These are phyloP conservation scores for Chaetomiaceae sp. DNA, from an alignment of 2,329 filamentous ascomycete genomes.

Conservation along the genomic window DNA sequence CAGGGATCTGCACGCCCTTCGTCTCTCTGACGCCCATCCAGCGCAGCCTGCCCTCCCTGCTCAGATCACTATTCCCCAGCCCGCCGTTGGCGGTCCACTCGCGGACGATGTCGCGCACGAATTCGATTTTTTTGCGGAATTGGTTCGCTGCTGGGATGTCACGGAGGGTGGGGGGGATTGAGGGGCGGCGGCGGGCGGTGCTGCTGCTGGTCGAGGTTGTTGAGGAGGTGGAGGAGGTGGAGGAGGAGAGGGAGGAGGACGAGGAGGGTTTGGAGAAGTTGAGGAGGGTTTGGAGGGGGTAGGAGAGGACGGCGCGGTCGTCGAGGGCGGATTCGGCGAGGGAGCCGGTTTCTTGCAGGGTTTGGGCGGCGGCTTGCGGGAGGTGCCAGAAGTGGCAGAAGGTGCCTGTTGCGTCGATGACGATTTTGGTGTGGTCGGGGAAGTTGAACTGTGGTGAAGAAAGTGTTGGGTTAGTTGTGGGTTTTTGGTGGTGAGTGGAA, in stretches of 20 bases:
- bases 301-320: slow-evolving; percentile 65
- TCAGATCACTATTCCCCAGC: slow-evolving; percentile 61
- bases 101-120: slow-evolving; percentile 61
- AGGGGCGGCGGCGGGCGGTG: slow-evolving; percentile 47
- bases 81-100: slow-evolving; percentile 70
- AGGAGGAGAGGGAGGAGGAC: background rate
- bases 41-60: slow-evolving; percentile 47
- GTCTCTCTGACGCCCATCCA: slow-evolving; percentile 58
- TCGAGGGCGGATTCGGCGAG: slow-evolving; percentile 66
- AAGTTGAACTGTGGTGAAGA: slow-evolving; percentile 88
- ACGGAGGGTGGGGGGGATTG: slow-evolving; percentile 57
- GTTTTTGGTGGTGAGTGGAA: background rate
- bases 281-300: slow-evolving; percentile 67
- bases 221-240: slow-evolving; percentile 14
- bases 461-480: too few relatives aligned
- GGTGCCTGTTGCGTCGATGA: slow-evolving; percentile 67
- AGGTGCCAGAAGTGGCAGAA: slow-evolving; percentile 77
- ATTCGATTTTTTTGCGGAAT: slow-evolving; percentile 68
- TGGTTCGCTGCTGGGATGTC: slow-evolving; percentile 67
- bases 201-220: too few relatives aligned
- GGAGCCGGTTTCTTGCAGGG: slow-evolving; percentile 60
- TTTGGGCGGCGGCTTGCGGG: slow-evolving; percentile 62
- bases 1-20: slow-evolving; percentile 44
- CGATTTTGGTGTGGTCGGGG: slow-evolving; percentile 81
- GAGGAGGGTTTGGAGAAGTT: slow-evolving; percentile 51